Conservation (phyloP, 345 rosid species). For the Eutrema yunnanense region DNA sequence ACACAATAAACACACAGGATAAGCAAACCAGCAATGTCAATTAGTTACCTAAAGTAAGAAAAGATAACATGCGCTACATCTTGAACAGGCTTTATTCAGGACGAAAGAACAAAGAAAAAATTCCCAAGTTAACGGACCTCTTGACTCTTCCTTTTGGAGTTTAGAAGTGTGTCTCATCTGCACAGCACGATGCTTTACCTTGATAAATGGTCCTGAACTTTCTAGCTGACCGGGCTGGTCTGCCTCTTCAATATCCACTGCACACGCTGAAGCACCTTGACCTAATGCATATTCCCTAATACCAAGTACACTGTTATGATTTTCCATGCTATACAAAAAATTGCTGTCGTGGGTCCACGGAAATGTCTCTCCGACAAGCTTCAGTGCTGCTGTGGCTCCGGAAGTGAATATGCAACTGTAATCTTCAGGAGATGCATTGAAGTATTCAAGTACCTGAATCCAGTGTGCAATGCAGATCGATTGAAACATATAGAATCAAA, state of each 20-base stretch:
- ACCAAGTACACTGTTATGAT: slow-evolving; percentile 97
- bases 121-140: slow-evolving; percentile 36
- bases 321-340: slow-evolving; percentile 85
- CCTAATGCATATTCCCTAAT: slow-evolving; percentile 96
- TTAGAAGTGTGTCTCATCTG: slow-evolving; percentile 49
- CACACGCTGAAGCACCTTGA: slow-evolving; percentile 78
- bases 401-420: slow-evolving; percentile 88
- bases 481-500: slow-evolving; percentile 3
- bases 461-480: slow-evolving; percentile 2
- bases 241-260: slow-evolving; percentile 62
- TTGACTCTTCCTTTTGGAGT: slow-evolving; percentile 28
- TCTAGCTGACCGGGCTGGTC: slow-evolving; percentile 18
- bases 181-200: slow-evolving; percentile 43
- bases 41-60: background rate
- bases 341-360: slow-evolving; percentile 70
- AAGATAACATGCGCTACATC: slow-evolving; percentile 6
- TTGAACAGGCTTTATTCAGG: background rate
- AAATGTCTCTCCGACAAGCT: slow-evolving; percentile 87
- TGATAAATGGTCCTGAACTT: slow-evolving; percentile 30
- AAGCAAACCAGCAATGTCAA: background rate
- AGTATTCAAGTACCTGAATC: slow-evolving; percentile 74
- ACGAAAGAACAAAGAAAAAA: background rate
- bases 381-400: slow-evolving; percentile 94
- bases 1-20: background rate
- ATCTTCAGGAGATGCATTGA: slow-evolving; percentile 77